Evolutionary conservation across 1,284 basidiomycete species (phyloP).

Genomic region (Puccinia hordei): DNA sequence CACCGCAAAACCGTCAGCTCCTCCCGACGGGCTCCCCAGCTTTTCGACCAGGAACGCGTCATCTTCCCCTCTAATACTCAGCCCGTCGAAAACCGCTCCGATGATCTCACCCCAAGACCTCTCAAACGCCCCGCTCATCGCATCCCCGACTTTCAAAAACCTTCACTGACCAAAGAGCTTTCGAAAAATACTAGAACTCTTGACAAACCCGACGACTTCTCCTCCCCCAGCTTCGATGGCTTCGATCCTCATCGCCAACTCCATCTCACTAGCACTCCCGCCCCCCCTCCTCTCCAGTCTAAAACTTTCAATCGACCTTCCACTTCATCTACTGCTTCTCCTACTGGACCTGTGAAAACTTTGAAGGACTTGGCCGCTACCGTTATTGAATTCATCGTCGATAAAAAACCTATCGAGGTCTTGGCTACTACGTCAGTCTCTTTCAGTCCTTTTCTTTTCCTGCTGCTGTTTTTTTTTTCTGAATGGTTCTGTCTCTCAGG

Average conservation of each 20-base stretch:
- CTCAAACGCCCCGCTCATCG: not conserved
- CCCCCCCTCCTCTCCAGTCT: not conserved
- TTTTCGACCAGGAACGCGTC: not conserved
- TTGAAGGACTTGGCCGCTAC: not conserved
- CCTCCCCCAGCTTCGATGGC: slow-evolving; percentile 10
- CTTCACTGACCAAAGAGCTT: not conserved
- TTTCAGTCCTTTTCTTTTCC: not conserved
- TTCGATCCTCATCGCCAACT: not conserved
- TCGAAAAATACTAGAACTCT: not conserved
- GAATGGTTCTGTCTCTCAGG: not conserved
- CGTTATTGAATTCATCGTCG: slow-evolving; percentile 14
- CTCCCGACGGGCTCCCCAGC: not conserved
- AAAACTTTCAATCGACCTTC: not conserved
- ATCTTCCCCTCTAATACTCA: not conserved
- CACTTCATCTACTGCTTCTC: not conserved
- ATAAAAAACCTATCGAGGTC: slow-evolving; percentile 14
- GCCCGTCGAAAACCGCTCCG: not conserved
- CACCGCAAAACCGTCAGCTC: not conserved
- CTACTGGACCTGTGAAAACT: not conserved
- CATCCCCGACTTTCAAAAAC: not conserved
- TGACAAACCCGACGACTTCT: not conserved
- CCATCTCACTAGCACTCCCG: slow-evolving; percentile 23
- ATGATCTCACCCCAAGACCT: not conserved
- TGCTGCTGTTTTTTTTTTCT: too few species aligned
- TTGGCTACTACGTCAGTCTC: not conserved